Evolutionary conservation across 2,329 filamentous ascomycete genomes (phyloP).

Genomic region (Venturia pyrina): DNA sequence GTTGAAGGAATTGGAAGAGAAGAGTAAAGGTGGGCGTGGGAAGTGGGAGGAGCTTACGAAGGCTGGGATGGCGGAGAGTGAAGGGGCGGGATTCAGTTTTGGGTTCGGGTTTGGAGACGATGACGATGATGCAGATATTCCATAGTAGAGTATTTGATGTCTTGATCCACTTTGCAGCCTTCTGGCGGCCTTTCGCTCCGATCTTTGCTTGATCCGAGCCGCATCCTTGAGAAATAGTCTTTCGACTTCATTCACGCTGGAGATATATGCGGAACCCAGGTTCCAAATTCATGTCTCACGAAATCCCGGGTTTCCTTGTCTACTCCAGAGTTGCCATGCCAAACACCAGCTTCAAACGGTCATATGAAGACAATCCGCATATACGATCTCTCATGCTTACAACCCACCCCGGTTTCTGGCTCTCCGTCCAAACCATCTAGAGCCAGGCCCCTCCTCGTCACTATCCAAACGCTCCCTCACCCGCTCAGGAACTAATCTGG

Average conservation of each 20-base stretch:
- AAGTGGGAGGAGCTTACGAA: constrained; percentile 79
- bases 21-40: constrained; percentile 38
- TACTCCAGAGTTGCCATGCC: not conserved
- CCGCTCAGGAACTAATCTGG: constrained; percentile 35
- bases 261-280: too few relatives aligned
- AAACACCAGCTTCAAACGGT: not conserved
- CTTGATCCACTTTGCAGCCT: not conserved
- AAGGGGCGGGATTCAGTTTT: constrained; percentile 49
- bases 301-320: not conserved
- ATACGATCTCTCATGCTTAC: not conserved
- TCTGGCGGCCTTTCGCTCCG: not conserved
- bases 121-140: constrained; percentile 26
- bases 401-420: not conserved
- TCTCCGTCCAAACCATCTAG: not conserved
- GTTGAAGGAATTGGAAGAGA: constrained; percentile 54
- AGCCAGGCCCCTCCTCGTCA: not conserved
- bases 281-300: not conserved
- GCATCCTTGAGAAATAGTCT: not conserved
- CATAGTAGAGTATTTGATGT: not conserved
- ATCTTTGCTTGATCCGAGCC: not conserved
- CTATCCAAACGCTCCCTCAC: not conserved
- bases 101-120: constrained; percentile 50
- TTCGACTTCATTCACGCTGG: not conserved
- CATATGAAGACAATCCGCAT: too few relatives aligned
- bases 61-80: constrained; percentile 29